Evolutionary conservation across 192 early-diverging fungal genomes (phyloP).

Genomic region (Paraglomus occultum): DNA sequence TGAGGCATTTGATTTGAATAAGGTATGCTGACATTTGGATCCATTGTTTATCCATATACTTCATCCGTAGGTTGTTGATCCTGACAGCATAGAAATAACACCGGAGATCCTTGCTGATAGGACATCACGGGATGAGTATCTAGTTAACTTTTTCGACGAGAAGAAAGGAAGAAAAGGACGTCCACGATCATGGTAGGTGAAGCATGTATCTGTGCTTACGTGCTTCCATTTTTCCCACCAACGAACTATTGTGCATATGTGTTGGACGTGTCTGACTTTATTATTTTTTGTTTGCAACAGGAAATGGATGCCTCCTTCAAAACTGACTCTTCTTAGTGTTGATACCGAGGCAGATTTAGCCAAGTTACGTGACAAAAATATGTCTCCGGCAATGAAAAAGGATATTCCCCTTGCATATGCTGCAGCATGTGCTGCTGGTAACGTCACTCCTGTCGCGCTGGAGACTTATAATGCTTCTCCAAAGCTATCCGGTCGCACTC

Average conservation of each 20-base stretch:
- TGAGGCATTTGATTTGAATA: background rate
- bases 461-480: no score
- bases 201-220: background rate
- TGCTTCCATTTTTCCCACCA: background rate
- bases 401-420: conserved; percentile 25
- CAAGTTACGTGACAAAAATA: conserved; percentile 23
- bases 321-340: conserved; percentile 15
- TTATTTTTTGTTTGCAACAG: background rate
- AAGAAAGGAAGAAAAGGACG: conserved; percentile 17
- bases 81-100: conserved; percentile 33
- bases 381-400: conserved; percentile 23
- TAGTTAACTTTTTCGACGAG: conserved; percentile 41
- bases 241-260: background rate
- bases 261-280: background rate
- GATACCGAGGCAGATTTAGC: conserved; percentile 17
- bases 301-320: conserved; percentile 29
- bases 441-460: no score
- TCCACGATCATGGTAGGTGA: conserved; percentile 23
- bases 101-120: conserved; percentile 32
- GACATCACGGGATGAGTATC: conserved; percentile 28
- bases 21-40: background rate
- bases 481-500: no score
- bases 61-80: conserved; percentile 43
- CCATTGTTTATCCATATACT: background rate
- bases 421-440: conserved; percentile 8